A percentile compares a stretch with the other conserved stretches of the same genome.
These are phyloP conservation scores for Cyclostephanos invisitatus DNA, from an alignment of 108 stramenopile genomes.

Conservation along the genomic window DNA sequence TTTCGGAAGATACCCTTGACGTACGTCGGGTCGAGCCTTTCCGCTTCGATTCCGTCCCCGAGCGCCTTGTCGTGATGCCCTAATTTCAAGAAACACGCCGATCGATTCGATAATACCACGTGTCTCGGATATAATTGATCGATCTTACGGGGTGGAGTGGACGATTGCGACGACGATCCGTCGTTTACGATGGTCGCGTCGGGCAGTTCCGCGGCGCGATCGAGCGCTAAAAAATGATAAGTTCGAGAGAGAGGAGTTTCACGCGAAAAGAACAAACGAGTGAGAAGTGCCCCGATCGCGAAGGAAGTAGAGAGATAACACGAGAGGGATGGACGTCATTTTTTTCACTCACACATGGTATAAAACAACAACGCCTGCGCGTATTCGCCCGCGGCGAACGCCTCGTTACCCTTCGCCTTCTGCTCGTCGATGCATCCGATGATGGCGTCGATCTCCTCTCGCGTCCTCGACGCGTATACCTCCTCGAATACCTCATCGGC, in stretches of 20 bases:
- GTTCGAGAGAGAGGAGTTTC: no score
- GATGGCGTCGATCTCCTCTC: conserved; percentile 65
- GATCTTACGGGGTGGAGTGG: neutral
- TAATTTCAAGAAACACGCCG: conserved; percentile 87
- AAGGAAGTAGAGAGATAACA: no score
- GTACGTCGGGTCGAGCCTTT: conserved; percentile 67
- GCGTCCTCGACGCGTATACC: conserved; percentile 65
- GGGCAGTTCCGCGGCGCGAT: conserved; percentile 79
- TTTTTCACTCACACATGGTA: conserved; percentile 41
- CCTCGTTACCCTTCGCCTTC: conserved; percentile 87
- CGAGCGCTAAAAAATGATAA: conserved; percentile 45
- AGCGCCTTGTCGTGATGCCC: conserved; percentile 91
- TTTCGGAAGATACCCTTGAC: conserved; percentile 88
- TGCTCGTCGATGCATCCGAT: conserved; percentile 71
- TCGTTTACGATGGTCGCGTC: conserved; percentile 52
- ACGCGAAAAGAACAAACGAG: no score
- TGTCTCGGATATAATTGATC: conserved; percentile 73
- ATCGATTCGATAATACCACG: conserved; percentile 79
- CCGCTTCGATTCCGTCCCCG: conserved; percentile 68
- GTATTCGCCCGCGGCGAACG: conserved; percentile 86
- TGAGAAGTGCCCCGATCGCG: no score
- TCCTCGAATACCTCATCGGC: conserved; percentile 56
- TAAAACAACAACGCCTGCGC: conserved; percentile 87
- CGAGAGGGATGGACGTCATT: no score
- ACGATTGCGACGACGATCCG: conserved; percentile 2